Percentiles rank a stretch among this genome's conserved stretches.
These are phyloP conservation scores for Ogataea zsoltii DNA, from an alignment of 805 yeast genomes.

Conservation along the genomic window DNA sequence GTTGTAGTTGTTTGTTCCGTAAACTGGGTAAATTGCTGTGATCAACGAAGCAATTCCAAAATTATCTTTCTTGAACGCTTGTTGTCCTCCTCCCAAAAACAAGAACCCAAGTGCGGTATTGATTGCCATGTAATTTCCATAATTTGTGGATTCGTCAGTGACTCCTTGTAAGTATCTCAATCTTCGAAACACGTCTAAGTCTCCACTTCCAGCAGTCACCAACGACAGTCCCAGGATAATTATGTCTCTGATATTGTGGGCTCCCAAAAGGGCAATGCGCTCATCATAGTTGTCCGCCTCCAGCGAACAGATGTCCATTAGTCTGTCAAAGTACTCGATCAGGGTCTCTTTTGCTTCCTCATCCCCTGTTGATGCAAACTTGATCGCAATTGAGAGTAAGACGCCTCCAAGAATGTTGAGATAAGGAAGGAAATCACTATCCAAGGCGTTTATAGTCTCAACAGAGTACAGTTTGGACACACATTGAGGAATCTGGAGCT, in stretches of 20 bases:
- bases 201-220: constrained; percentile 91
- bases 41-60: constrained; percentile 69
- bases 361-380: constrained; percentile 71
- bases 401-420: constrained; percentile 73
- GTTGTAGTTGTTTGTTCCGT: constrained; percentile 25
- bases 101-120: constrained; percentile 85
- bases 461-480: constrained; percentile 35
- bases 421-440: constrained; percentile 62
- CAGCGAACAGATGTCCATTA: constrained; percentile 44
- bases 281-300: constrained; percentile 57
- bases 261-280: constrained; percentile 52
- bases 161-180: constrained; percentile 68
- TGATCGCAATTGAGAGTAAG: constrained; percentile 71
- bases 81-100: constrained; percentile 92
- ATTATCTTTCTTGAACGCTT: constrained; percentile 64
- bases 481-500: constrained; percentile 52
- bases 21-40: constrained; percentile 76
- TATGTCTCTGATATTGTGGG: constrained; percentile 56
- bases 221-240: constrained; percentile 66
- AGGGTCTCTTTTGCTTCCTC: constrained; percentile 53
- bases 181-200: constrained; percentile 72
- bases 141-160: constrained; percentile 42
- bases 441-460: constrained; percentile 36
- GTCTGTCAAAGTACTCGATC: constrained; percentile 52
- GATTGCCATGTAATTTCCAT: constrained; percentile 74